These are phyloP conservation scores for Metschnikowia henanensis DNA, from an alignment of 805 yeast species.

Conservation along the genomic window DNA sequence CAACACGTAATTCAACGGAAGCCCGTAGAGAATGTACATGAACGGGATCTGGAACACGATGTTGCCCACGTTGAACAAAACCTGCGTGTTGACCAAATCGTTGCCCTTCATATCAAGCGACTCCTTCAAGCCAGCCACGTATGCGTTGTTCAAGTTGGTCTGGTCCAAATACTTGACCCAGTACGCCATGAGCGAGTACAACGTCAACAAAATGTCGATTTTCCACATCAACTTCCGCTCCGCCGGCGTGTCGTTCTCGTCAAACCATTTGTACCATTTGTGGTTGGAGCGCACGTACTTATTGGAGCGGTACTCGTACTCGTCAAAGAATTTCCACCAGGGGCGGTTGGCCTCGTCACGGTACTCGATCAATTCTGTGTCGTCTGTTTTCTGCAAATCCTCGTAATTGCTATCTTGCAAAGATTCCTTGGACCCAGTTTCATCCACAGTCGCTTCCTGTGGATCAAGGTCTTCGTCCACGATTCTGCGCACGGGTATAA, in stretches of 20 bases:
- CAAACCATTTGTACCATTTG: constrained; percentile 32
- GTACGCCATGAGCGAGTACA: constrained; percentile 32
- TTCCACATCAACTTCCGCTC: constrained; percentile 32
- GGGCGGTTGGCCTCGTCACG: constrained; percentile 54
- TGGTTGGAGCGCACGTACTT: constrained; percentile 18
- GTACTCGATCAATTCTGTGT: constrained; percentile 31
- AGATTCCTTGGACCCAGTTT: constrained; percentile 1
- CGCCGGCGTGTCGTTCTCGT: constrained; percentile 26
- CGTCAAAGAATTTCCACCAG: constrained; percentile 49
- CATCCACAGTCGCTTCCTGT: background rate
- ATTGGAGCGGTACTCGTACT: constrained; percentile 29
- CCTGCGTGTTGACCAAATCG: constrained; percentile 29
- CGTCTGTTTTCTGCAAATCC: background rate
- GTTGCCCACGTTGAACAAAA: constrained; percentile 24
- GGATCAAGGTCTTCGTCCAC: constrained; percentile 29
- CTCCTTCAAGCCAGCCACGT: constrained; percentile 26
- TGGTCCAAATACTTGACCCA: constrained; percentile 30
- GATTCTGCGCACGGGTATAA: constrained; percentile 33
- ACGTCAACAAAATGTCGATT: constrained; percentile 27
- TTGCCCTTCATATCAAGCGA: constrained; percentile 28
- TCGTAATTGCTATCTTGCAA: constrained; percentile 17
- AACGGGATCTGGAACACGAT: constrained; percentile 28
- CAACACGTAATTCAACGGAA: constrained; percentile 23
- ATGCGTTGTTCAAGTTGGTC: constrained; percentile 27
- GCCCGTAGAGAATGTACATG: constrained; percentile 24